Evolutionary conservation across 306 rosid species (phyloP), one percentile per base, ranked within the genome.

Genomic region (Heteromeles arbutifolia): DNA sequence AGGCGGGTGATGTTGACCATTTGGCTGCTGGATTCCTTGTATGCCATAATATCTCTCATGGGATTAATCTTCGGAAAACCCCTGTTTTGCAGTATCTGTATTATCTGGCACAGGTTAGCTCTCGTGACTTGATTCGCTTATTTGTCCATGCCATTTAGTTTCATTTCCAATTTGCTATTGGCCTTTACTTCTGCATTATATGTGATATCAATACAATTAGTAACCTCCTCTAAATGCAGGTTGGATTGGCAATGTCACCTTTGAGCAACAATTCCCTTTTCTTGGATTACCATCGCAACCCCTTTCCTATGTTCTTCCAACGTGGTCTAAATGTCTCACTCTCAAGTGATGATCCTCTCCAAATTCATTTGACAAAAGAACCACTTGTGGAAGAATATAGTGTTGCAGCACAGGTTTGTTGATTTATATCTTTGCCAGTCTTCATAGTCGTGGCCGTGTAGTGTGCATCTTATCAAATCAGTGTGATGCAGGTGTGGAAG

Each of bases 1-100:
- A 93, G 98, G 96, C 96, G 18, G 98, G 98, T 45, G 98, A 93
- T 81, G 62, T 79, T 79, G 96, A 93, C 80, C 98, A 93, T 86
- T 85, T 90, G 83, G 96, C 96, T 75, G 94, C 96, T 26, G 88
- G 87, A 67, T 89, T 93, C 72, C 93, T 93, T 65, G 80, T 89
- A 15, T 87, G 92, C 81, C 95, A 89, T 74, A 93, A 93, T 79
- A 93, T 93, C 73, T 87, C 96, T 32, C 98, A 93, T 74, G 98
- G 98, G 71, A 90, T 90, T 62, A 90, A 79, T 84, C 86, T 90
- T 61, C 86, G 95, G 59, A 90, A 93, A 77, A 82, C 96, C 68
- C 98, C 98, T 53, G 92, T 89, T 78, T 84, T 92, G 78, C 98
- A 92, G 75, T 90, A 92, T 79, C 74, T 92, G 41, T 90, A 92